Evolutionary conservation across 164 flowering plant genomes (phyloP).

Genomic region (Magnolia sinica): DNA sequence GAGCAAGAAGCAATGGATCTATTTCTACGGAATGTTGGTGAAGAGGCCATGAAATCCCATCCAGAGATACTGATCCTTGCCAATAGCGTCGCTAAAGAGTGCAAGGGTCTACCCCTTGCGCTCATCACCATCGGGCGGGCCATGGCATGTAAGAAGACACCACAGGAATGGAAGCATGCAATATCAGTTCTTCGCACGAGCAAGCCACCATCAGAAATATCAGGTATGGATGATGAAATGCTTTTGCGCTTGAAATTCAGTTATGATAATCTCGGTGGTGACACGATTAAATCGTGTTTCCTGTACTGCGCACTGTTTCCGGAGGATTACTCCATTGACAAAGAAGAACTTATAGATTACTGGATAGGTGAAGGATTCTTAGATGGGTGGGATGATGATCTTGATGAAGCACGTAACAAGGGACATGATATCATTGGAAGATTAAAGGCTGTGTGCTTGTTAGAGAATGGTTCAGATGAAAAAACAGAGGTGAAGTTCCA

Average conservation of each 20-base stretch:
- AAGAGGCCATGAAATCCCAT: neutral
- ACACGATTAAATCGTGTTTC: conserved; percentile 3
- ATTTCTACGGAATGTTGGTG: conserved; percentile 9
- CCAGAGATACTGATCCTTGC: neutral
- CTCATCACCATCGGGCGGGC: conserved; percentile 6
- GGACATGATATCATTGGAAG: conserved; percentile 10
- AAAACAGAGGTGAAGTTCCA: conserved; percentile 11
- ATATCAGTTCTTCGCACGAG: neutral
- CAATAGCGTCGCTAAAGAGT: neutral
- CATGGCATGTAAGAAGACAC: conserved; percentile 11
- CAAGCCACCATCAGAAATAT: neutral
- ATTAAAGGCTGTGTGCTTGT: conserved; percentile 14
- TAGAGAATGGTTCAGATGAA: conserved; percentile 10
- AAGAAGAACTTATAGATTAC: conserved; percentile 7
- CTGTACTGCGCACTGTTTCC: conserved; percentile 14
- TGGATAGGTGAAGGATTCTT: conserved; percentile 18
- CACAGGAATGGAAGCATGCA: conserved; percentile 12
- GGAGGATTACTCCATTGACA: conserved; percentile 6
- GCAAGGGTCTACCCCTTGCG: conserved; percentile 15
- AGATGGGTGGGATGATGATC: conserved; percentile 3
- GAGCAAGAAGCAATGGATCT: conserved; percentile 7
- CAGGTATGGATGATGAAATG: conserved; percentile 2
- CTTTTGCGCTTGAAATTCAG: conserved; percentile 9
- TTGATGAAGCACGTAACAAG: conserved; percentile 4
- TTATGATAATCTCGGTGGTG: conserved; percentile 8